A percentile compares a stretch with the other conserved stretches of the same genome.
phyloP scores from a whole-genome alignment of 2,329 filamentous ascomycete species.

The Plenodomus tracheiphilus region DNA sequence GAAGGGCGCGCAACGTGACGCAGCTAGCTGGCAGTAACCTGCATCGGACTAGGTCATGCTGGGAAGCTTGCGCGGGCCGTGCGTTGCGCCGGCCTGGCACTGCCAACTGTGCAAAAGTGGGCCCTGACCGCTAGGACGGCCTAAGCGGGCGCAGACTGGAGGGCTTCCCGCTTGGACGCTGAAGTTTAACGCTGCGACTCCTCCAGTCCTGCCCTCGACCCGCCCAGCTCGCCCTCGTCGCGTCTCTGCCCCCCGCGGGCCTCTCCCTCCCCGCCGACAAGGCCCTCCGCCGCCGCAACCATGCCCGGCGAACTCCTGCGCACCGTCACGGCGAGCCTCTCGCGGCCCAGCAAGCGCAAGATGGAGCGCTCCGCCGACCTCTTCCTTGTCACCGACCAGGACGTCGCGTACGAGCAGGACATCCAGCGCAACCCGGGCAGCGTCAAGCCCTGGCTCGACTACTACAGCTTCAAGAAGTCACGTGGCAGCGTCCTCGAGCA shows the following conservation, averaged over 20 bases:
- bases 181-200: conserved; percentile 17
- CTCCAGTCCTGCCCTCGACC: conserved; percentile 21
- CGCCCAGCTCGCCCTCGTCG: conserved; percentile 22
- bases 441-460: conserved; percentile 92
- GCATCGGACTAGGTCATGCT: no score
- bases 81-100: conserved; percentile 19
- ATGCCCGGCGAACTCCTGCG: conserved; percentile 51
- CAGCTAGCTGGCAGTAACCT: conserved; percentile 21
- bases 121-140: conserved; percentile 8
- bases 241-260: conserved; percentile 37
- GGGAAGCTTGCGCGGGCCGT: conserved; percentile 14
- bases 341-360: conserved; percentile 42
- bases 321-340: conserved; percentile 40
- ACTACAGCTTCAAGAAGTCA: conserved; percentile 86
- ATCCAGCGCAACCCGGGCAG: conserved; percentile 82
- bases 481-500: conserved; percentile 86
- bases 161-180: conserved; percentile 8
- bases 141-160: background rate
- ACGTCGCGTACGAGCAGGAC: conserved; percentile 96
- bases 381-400: conserved; percentile 71
- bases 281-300: conserved; percentile 37
- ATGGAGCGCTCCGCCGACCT: conserved; percentile 43
- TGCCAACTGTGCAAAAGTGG: conserved; percentile 17
- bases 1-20: conserved; percentile 18
- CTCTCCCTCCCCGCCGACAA: conserved; percentile 11